Evolutionary conservation across 2,329 filamentous ascomycete species (phyloP), one percentile per base, ranked within the genome.

Genomic region (Gnomoniopsis smithogilvyi): DNA sequence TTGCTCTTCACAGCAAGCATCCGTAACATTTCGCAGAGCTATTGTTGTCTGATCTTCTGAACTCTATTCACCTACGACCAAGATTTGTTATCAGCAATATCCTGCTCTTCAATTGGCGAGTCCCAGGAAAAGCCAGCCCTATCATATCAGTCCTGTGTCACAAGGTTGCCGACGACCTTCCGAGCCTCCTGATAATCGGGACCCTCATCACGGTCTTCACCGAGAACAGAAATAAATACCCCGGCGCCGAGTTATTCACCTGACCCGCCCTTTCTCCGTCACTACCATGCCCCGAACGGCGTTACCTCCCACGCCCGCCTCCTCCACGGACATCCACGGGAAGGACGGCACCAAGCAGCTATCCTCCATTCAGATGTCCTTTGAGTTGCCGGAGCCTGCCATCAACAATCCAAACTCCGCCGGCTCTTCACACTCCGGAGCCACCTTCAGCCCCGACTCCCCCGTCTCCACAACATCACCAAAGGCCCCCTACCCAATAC

Each of bases 341-440:
- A 86, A 91, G 73, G 87, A 89, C 73, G 85, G 85, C 62, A 78
- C 79, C n/a, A 78, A 80, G 52, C 81, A 83, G 61, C 79, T 88
- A 49, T 75, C 80, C 45, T 78, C 81, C 43, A 76, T 89, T 24
- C 90, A 92, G 67, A 78, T 86, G 63, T 80, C 86, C 54, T 92
- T 95, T 70, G 82, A 89, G 66, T 80, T 96, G 14, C 91, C 91
- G 6, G 91, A 91, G 17, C 89, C 91, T 15, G 91, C 90, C 26
- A 79, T 92, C 66, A 76, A 65, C 74, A 75, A 56, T 78, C 80
- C 1, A 80, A 30, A 30, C 41, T 6, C 41, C 8, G 41, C 17
- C 41, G 41, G 41, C 41, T 19, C 17, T n/a, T 17, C 41, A 6
- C 15, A 45, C 11, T 17, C 41, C 4, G 4, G 2, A 17, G 17